A percentile compares a stretch with the other conserved stretches of the same genome.
phyloP scores from a whole-genome alignment of 768 basidiomycete species.

The Hortiboletus campestris region DNA sequence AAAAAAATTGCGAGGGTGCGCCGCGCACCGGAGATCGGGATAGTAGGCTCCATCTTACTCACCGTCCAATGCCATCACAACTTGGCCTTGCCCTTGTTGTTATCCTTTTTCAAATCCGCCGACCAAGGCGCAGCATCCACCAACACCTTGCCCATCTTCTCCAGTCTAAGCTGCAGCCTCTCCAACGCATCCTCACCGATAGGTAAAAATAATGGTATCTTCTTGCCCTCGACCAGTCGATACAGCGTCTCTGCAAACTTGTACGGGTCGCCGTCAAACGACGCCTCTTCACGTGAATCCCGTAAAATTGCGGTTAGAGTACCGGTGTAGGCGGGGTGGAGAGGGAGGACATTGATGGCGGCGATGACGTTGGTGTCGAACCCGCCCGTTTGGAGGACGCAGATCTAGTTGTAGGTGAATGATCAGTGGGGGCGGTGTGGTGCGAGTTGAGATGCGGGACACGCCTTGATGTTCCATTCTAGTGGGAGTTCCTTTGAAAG shows the following conservation, averaged over 20 bases:
- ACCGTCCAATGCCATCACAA: neutral
- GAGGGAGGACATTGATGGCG: neutral
- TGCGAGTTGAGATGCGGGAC: neutral
- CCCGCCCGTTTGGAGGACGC: conserved; percentile 16
- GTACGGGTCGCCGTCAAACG: conserved; percentile 10
- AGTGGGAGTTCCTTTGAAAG: conserved; percentile 11
- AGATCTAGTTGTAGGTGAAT: neutral
- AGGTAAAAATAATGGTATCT: conserved; percentile 5
- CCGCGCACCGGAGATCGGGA: neutral
- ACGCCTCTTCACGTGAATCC: neutral
- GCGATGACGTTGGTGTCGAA: conserved; percentile 17
- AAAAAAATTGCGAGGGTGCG: too few species aligned
- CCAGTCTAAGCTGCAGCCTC: neutral
- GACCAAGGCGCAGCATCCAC: conserved; percentile 6
- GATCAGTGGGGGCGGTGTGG: too few species aligned
- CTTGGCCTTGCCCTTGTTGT: neutral
- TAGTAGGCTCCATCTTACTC: too few species aligned
- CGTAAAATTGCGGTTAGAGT: neutral
- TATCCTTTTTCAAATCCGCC: too few species aligned
- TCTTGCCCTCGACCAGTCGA: conserved; percentile 1
- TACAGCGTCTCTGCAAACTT: conserved; percentile 12
- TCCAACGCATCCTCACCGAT: conserved; percentile 10
- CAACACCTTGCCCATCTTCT: neutral
- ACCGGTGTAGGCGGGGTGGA: conserved; percentile 9
- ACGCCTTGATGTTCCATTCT: conserved; percentile 19